Evolutionary conservation across 2,329 filamentous ascomycete genomes (phyloP), one percentile per base, ranked within the genome.

Genomic region (Venturiaceae sp.): DNA sequence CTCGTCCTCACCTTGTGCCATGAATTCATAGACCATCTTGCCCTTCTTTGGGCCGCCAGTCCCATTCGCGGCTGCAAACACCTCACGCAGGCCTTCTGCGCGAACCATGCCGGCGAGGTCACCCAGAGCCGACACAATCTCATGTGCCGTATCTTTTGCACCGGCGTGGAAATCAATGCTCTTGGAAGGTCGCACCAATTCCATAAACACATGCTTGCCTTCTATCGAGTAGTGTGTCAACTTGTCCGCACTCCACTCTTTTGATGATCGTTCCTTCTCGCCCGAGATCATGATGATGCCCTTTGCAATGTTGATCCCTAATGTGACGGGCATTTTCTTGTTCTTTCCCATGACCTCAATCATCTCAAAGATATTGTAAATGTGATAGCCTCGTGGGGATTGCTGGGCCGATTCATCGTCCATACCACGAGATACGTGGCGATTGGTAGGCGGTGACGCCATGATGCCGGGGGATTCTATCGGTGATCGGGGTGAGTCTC

Each of bases 331-430:
- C 89, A 96, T 94, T 76, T 97, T 97, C 78, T 96, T 96, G 67
- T 89, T 87, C 77, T 95, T 96, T 59, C 92, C 92, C 84, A 96
- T 92, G 47, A 94, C 84, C n/a, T 91, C 92, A 4, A 96, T 84
- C 88, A 96, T 96, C 74, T 97, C 92, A 69, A 92, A 95, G 66
- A 97, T 92, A 66, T 96, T 96, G 74, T 96, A 97, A 71, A 97
- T 80, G 68, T 95, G 92, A 68, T 92, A 97, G 1, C 89, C 90
- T 19, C 89, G 88, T 5, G 89, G 88, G 1, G 86, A 85, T 32
- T 66, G 64, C 14, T 71, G 66, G 1, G 69, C 62, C 26, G 78
- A 75, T 2, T 80, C 75, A 54, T 78, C 74, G 59, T 79, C 74
- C 16, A 72, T 71, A 57, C 72, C 33, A 65, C 63, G 58, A 75